Base-by-base conservation (phyloP, 306 rosid genomes). In the Prunus mira region DNA sequence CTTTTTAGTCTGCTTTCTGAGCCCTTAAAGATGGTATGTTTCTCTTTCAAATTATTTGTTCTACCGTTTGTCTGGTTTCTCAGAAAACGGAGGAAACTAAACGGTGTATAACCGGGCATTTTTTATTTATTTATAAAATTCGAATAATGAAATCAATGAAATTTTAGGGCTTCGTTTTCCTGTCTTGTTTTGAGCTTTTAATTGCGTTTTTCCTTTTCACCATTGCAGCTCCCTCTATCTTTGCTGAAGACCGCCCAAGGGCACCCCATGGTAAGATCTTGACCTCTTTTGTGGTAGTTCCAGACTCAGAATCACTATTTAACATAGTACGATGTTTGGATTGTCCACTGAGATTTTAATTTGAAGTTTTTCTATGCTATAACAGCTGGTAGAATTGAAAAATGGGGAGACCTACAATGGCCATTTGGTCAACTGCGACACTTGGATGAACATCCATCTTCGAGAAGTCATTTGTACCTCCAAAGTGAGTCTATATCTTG, bases 381-480 rank as follows among this genome's bases (percentile, higher is more conserved):
- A 51, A 82, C 90, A 95, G 99, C 65, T 95, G 88, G 99, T 95
- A 66, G 99, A 95, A 58, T 85, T 95, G 64, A 95, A 95, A 82
- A 95, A 95, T 82, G 99, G 99, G 75, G 99, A 95, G 84, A 95
- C 99, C 32, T 95, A 95, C 89, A 95, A 95, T 12, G 99, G 99
- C 10, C 99, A 95, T 87, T 84, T 95, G 89, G 99, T 95, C 62
- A 95, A 95, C 65, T 95, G 99, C 66, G 99, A 95, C 76, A 92
- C 99, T 67, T 95, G 99, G 99, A 95, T 95, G 99, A 95, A 95
- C 83, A 95, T 95, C 67, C 99, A 95, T 88, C 97, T 95, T 75
- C 87, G 99, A 75, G 99, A 95, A 89, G 99, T 95, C 69, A 95
- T 95, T 25, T 95, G 99, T 60, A 95, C 99, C 34, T 95, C 99